phyloP scores from a whole-genome alignment of 331 rosid species.

The Stylosanthes scabra region DNA sequence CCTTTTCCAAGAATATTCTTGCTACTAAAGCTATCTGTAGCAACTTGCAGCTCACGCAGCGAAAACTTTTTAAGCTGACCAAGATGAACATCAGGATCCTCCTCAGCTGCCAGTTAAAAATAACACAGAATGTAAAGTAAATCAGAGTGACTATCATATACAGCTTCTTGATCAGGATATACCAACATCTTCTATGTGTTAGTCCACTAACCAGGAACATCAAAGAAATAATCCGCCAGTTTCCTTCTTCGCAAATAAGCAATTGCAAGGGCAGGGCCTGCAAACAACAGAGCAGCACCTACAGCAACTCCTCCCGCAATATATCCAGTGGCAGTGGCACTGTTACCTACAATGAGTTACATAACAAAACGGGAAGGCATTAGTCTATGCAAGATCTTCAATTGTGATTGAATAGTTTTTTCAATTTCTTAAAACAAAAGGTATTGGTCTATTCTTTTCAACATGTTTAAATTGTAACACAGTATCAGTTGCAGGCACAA shows the following conservation, averaged over 20 bases:
- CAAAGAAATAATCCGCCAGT: slow-evolving; percentile 68
- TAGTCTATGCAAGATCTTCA: slow-evolving; percentile 7
- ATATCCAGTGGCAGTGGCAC: slow-evolving; percentile 69
- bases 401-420: slow-evolving; percentile 2
- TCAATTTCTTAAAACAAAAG: background rate
- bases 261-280: slow-evolving; percentile 83
- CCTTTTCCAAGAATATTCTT: slow-evolving; percentile 82
- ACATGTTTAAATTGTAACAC: background rate
- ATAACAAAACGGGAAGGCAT: slow-evolving; percentile 22
- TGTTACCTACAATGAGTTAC: slow-evolving; percentile 45
- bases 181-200: background rate
- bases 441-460: slow-evolving; percentile 6
- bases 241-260: slow-evolving; percentile 63
- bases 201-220: slow-evolving; percentile 76
- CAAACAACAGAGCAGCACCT: slow-evolving; percentile 80
- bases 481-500: background rate
- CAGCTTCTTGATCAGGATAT: slow-evolving; percentile 10
- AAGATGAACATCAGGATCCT: slow-evolving; percentile 93
- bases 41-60: slow-evolving; percentile 88
- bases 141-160: slow-evolving; percentile 23
- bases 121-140: slow-evolving; percentile 32
- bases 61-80: slow-evolving; percentile 95
- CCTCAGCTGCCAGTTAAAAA: slow-evolving; percentile 65
- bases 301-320: slow-evolving; percentile 95
- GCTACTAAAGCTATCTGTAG: slow-evolving; percentile 82